Conservation (phyloP, 2,329 filamentous ascomycete species). For the Podosphaera fusca region DNA sequence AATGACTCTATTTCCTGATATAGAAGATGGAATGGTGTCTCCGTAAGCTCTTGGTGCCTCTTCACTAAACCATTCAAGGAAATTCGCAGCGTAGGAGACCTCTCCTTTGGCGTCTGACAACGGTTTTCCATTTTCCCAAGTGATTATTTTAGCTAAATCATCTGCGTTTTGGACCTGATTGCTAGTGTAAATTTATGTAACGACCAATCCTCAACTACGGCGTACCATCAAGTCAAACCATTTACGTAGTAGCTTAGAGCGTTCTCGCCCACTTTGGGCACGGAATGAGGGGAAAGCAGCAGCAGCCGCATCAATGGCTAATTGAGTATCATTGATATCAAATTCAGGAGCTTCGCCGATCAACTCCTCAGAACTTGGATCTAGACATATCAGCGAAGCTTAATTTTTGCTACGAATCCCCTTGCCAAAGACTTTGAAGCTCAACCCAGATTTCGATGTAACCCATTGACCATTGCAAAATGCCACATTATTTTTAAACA, state of each 20-base stretch:
- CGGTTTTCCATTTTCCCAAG: constrained; percentile 79
- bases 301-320: constrained; percentile 63
- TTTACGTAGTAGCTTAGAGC: constrained; percentile 48
- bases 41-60: constrained; percentile 55
- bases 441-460: constrained; percentile 63
- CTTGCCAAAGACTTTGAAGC: constrained; percentile 60
- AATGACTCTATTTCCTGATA: constrained; percentile 50
- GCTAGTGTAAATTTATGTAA: constrained; percentile 2
- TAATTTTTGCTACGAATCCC: not conserved
- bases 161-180: constrained; percentile 38
- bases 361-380: constrained; percentile 60
- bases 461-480: constrained; percentile 93
- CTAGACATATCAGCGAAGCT: constrained; percentile 19
- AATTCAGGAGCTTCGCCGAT: constrained; percentile 78
- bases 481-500: constrained; percentile 59
- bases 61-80: constrained; percentile 64
- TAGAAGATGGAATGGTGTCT: constrained; percentile 46
- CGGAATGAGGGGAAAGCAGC: constrained; percentile 51
- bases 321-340: constrained; percentile 50
- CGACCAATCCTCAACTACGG: not conserved
- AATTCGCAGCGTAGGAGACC: constrained; percentile 48
- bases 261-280: constrained; percentile 48
- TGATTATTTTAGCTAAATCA: constrained; percentile 63
- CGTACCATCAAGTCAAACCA: constrained; percentile 58
- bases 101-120: constrained; percentile 51